A percentile compares a stretch with the other conserved stretches of the same genome.
These are phyloP conservation scores for Hygrophoropsis aurantiaca DNA, from an alignment of 768 basidiomycete species.

Conservation along the genomic window DNA sequence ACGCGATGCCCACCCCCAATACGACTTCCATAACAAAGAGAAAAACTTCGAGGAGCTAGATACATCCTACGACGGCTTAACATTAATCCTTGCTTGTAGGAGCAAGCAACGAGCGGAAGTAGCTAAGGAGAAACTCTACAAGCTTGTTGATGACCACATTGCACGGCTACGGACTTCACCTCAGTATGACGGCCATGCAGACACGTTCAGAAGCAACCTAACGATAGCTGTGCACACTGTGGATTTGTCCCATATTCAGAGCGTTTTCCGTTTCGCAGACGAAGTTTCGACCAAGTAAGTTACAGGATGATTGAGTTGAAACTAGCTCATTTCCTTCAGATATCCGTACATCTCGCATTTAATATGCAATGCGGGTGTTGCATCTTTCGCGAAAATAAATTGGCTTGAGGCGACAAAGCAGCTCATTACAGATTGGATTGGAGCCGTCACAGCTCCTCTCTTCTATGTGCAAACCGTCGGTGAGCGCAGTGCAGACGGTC, in stretches of 20 bases:
- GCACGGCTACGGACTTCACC: slow-evolving; percentile 30
- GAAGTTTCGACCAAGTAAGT: slow-evolving; percentile 54
- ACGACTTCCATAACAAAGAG: slow-evolving; percentile 9
- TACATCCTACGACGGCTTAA: slow-evolving; percentile 52
- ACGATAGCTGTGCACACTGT: slow-evolving; percentile 59
- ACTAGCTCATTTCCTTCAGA: slow-evolving; percentile 34
- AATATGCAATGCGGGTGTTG: slow-evolving; percentile 78
- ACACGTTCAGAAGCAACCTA: slow-evolving; percentile 57
- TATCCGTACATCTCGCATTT: slow-evolving; percentile 81
- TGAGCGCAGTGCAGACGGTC: slow-evolving; percentile 60
- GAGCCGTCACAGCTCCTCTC: slow-evolving; percentile 50
- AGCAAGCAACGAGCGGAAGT: slow-evolving; percentile 60
- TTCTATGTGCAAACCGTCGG: slow-evolving; percentile 61
- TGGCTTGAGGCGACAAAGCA: slow-evolving; percentile 48
- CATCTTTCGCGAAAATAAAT: slow-evolving; percentile 54
- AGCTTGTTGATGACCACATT: slow-evolving; percentile 56
- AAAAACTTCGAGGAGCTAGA: slow-evolving; percentile 14
- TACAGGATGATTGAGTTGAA: neutral
- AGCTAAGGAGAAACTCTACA: slow-evolving; percentile 55
- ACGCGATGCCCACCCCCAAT: slow-evolving; percentile 51
- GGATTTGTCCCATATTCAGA: slow-evolving; percentile 62
- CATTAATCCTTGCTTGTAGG: slow-evolving; percentile 80
- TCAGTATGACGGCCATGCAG: slow-evolving; percentile 52
- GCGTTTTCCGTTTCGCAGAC: slow-evolving; percentile 61
- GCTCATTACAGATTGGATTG: slow-evolving; percentile 43